Evolutionary conservation across 495 filamentous ascomycete species (phyloP), one percentile per base, ranked within the genome.

Genomic region (Letharia columbiana): DNA sequence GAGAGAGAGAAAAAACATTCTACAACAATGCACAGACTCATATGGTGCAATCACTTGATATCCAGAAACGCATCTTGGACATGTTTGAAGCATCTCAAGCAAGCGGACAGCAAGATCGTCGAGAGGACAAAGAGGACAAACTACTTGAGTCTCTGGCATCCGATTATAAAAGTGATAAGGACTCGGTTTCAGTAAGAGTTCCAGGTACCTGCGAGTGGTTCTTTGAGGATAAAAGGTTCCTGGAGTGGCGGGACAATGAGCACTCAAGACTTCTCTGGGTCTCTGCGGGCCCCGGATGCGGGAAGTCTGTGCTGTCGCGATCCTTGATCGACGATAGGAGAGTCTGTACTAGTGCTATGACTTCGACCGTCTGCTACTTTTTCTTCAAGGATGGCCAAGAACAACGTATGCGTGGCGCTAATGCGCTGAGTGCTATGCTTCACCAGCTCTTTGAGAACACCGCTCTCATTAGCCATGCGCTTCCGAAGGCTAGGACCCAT

Each of bases 271-370:
- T 81, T 23, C 73, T 82, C 6, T 80, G 75, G 78, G 67, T 81
- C n/a, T 76, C 79, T 17, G 80, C 75, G 12, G 75, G 78, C 66
- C 79, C 79, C 31, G 79, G 79, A 35, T 81, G 77, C 64, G 79
- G 79, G 1, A 82, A 82, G 64, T 77, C 78, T 58, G 79, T 82
- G 3, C 67, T 81, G 13, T 62, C 75, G 0, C 65, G 69, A 60
- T 73, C 70, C 12, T 68, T 80, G 4, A 71, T 80, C 5, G 75
- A 81, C 41, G 57, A 73, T 39, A 68, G 58, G 64, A 73, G 8
- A 41, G 66, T 42, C 33, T 20, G 23, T 35, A 58, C 0, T 20
- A 77, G 74, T 76, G 76, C 62, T 65, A 75, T 44, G 20, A 60
- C 64, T 18, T 60, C 62, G 39, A 65, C 68, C 18, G 60, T 78